Base-by-base conservation (phyloP, 2,329 filamentous ascomycete genomes). In the Aspergillus brunneoviolaceus region DNA sequence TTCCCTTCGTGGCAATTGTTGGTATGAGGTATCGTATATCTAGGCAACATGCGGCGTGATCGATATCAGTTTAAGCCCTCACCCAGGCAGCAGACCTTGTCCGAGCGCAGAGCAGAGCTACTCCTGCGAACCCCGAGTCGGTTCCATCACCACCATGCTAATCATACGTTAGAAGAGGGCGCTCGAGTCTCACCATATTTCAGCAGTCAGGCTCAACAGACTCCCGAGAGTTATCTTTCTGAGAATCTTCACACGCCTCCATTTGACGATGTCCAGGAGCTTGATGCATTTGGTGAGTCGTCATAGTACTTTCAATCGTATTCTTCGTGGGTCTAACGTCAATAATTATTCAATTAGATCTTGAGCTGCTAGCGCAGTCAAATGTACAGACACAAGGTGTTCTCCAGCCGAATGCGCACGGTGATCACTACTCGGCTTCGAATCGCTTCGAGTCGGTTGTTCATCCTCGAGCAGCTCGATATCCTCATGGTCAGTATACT, bases 281-380 rank as follows among this genome's bases (percentile, higher is more conserved):
- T 83, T 12, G 81, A 85, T 72, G 76, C 76, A 3, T 84, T 84
- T 64, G 81, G 82, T 84, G n/a, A 5, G 39, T 19, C n/a, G 65
- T 65, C 74, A 63, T 25, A 5, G 19, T 55, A 12, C n/a, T 29
- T 5, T 31, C 31, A 25, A n/a, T 25, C 27, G 25, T 25, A 49
- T n/a, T 33, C 3, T 19, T n/a, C 27, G 10, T 27, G 5, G 16
- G 29, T 4, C 19, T 23, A n/a, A 33, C 23, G 54, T 42, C 12
- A 23, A 16, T 42, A 19, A 59, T 60, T 39, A 65, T 54, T 3
- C 9, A 35, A 10, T 7, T 35, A 79, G 77, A 79, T 51, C 67
- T 75, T 21, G 76, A 77, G 49, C 55, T 79, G 19, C 64, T 79
- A 19, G 73, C 75, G 16, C 74, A 75, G 35, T 60, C 72, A 12